phyloP scores from a whole-genome alignment of 2,329 filamentous ascomycete genomes.

The Pyrenochaeta sp. region DNA sequence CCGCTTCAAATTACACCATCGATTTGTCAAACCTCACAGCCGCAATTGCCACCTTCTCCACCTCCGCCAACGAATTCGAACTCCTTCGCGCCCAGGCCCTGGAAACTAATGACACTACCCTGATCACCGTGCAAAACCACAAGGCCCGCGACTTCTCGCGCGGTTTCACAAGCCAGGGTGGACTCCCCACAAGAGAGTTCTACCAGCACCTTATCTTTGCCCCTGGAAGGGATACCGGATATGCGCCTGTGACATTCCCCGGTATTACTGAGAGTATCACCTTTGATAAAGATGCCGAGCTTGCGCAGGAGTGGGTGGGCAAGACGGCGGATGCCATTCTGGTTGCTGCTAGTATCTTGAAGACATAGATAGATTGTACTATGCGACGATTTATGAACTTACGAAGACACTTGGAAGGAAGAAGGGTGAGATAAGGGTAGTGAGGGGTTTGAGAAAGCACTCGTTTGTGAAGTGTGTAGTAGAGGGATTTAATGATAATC shows the following conservation, averaged over 20 bases:
- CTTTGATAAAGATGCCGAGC: conserved; percentile 37
- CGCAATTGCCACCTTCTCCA: conserved; percentile 50
- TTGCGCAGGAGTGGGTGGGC: conserved; percentile 45
- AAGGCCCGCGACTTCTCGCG: conserved; percentile 58
- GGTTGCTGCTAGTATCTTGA: conserved; percentile 45
- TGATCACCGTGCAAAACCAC: conserved; percentile 52
- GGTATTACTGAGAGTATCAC: conserved; percentile 50
- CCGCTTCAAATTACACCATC: conserved; percentile 38
- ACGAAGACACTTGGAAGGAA: too few species aligned
- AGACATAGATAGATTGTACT: conserved; percentile 22
- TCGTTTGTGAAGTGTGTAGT: too few species aligned
- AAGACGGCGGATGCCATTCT: conserved; percentile 46
- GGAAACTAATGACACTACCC: conserved; percentile 31
- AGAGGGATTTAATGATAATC: too few species aligned
- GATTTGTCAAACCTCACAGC: conserved; percentile 41
- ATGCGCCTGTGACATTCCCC: conserved; percentile 50
- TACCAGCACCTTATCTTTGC: conserved; percentile 59
- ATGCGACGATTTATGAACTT: too few species aligned
- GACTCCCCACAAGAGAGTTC: conserved; percentile 55
- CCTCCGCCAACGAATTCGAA: conserved; percentile 36
- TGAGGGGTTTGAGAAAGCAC: too few species aligned
- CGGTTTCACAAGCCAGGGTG: conserved; percentile 57
- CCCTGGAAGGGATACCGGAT: conserved; percentile 54
- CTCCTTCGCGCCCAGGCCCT: conserved; percentile 41
- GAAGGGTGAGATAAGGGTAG: too few species aligned